Evolutionary conservation across 495 filamentous ascomycete genomes (phyloP), one percentile per base, ranked within the genome.

Genomic region (Tuber borchii): DNA sequence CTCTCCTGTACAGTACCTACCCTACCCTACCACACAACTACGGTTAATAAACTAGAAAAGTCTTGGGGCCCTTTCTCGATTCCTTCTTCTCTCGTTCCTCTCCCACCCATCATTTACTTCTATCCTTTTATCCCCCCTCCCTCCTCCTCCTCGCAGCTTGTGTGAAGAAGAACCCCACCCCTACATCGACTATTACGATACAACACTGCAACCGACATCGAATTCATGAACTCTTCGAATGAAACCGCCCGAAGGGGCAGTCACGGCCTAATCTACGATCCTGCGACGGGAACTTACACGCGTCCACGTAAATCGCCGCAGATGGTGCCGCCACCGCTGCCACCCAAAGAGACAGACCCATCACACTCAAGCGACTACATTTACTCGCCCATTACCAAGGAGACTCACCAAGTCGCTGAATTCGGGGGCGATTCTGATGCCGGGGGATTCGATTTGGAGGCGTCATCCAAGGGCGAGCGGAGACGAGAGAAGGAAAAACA

Each of bases 291-390:
- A 45, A 73, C 74, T 43, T 77, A 79, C 74, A 73, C 48, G n/a
- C 45, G 42, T 9, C 72, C 65, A 9, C 76, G 61, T 0, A 61
- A 31, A 2, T 65, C 76, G 6, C 61, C 77, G 2, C 77, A 75
- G n/a, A 65, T 70, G 6, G 79, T 70, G 4, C 75, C 74, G 2
- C 77, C 79, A 1, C 80, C 80, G 10, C 20, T 82, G 7, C 80
- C 80, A 5, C 80, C 80, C 0, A 82, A 82, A 69, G 79, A 79
- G 48, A 42, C 71, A 42, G 76, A 77, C 45, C 45, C 45, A 42
- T 34, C 34, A 12, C 31, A 61, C 65, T 17, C 40, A 7, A 40
- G 42, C 1, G 74, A 72, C 6, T 72, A 61, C 45, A 61, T 19
- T 2, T 71, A 31, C 70, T 71, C 70, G 10, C 70, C 70, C 39